Evolutionary conservation across 441 rosid species (phyloP), one percentile per base, ranked within the genome.

Genomic region (Populus hybrid): DNA sequence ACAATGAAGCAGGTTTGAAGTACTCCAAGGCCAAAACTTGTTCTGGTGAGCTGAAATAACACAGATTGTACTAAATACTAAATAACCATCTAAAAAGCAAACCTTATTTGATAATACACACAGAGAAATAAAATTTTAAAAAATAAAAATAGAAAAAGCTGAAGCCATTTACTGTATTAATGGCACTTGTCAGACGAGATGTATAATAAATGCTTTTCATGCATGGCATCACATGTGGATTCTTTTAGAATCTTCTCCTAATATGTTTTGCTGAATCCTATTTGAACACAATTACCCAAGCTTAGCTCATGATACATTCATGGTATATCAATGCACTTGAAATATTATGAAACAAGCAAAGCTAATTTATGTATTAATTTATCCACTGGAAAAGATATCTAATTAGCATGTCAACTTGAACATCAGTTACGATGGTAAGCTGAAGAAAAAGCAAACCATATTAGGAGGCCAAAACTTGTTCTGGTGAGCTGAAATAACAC

Each of bases 1-100:
- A 81, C 32, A 85, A 69, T 36, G 87, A 85, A 79, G 85, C 82
- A 84, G 87, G 79, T 73, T 69, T 89, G 42, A 84, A 66, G 76
- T 84, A 84, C 72, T 73, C 80, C 54, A 66, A 74, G 14, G 73
- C 46, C 61, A 79, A 67, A 78, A 69, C 78, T 76, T 76, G 72
- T 66, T 80, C 81, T 66, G 23, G 63, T 28, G 79, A 78, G 59
- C 87, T 85, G 79, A 65, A 79, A 59, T 26, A 81, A 59, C n/a
- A 38, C 40, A 78, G n/a, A 74, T 6, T 20, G 14, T 35, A 79
- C 40, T 9, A 67, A 34, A 67, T 70, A 20, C 67, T 28, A 40
- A 40, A 30, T 35, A 42, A 21, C 24, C 9, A 23, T 32, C 50
- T 32, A 70, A 30, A 40, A 40, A 34, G 1, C 10, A 10, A 30